These are phyloP conservation scores for Ganoderma meredithae DNA, from an alignment of 1,284 basidiomycete species.

Conservation along the genomic window DNA sequence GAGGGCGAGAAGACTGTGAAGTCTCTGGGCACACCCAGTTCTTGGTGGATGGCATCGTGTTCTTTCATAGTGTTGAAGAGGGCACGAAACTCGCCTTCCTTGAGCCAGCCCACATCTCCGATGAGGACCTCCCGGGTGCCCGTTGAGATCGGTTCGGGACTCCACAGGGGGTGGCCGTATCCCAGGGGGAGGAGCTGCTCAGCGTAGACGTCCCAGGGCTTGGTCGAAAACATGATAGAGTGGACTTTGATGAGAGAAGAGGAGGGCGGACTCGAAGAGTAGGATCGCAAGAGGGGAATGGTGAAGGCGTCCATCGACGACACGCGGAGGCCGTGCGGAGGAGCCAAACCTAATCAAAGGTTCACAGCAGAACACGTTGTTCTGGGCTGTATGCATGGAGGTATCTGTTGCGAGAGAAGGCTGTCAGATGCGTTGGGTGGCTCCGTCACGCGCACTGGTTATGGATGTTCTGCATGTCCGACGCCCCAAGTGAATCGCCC, in stretches of 20 bases:
- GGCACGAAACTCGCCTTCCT: slow-evolving; percentile 26
- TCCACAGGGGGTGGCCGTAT: slow-evolving; percentile 34
- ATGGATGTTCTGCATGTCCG: background rate
- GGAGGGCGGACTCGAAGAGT: background rate
- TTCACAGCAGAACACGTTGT: slow-evolving; percentile 2
- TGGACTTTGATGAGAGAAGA: no score
- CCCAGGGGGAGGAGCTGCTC: slow-evolving; percentile 23
- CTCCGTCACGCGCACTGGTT: background rate
- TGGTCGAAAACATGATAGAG: background rate
- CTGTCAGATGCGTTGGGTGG: background rate
- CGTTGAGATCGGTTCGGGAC: slow-evolving; percentile 18
- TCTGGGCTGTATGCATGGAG: background rate
- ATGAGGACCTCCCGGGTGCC: slow-evolving; percentile 17
- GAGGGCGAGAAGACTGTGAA: background rate
- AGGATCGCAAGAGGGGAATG: background rate
- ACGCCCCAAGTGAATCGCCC: background rate
- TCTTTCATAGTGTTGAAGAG: slow-evolving; percentile 30
- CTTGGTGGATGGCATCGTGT: slow-evolving; percentile 6
- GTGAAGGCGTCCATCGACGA: background rate
- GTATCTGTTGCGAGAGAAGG: background rate
- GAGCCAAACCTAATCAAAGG: background rate
- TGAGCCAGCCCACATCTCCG: slow-evolving; percentile 33
- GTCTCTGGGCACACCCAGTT: slow-evolving; percentile 9
- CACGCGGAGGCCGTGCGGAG: background rate
- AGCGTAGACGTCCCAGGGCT: slow-evolving; percentile 28